Conservation (phyloP, 2,329 filamentous ascomycete species). For the Orbilia javanica region DNA sequence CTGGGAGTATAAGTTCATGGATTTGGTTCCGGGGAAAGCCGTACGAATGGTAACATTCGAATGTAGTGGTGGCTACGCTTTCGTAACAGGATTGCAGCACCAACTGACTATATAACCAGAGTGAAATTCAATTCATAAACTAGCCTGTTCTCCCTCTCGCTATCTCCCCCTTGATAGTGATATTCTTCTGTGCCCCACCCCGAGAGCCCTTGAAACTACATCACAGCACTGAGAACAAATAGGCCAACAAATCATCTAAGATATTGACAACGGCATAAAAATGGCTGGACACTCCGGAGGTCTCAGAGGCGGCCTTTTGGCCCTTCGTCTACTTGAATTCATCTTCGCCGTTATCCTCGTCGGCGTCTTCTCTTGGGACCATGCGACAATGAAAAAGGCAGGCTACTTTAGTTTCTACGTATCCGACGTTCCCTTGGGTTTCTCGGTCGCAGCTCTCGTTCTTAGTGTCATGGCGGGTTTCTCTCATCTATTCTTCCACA, state of each 20-base stretch:
- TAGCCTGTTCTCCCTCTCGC: background rate
- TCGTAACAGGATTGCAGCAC: background rate
- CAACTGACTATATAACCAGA: background rate
- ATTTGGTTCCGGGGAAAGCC: background rate
- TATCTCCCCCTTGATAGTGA: background rate
- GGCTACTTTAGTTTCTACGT: constrained; percentile 11
- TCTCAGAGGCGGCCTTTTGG: constrained; percentile 36
- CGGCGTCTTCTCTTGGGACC: constrained; percentile 59
- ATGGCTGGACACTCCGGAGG: constrained; percentile 14
- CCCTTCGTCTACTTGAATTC: constrained; percentile 59
- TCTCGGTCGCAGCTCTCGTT: constrained; percentile 55
- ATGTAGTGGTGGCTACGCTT: background rate
- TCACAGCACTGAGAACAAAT: too few species aligned
- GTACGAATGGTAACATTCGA: background rate
- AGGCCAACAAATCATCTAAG: background rate
- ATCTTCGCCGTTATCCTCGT: constrained; percentile 60
- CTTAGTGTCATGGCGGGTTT: constrained; percentile 12
- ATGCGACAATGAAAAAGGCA: constrained; percentile 55
- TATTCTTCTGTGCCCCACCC: background rate
- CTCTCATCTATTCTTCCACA: background rate
- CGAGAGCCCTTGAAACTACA: background rate
- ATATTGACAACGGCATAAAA: background rate
- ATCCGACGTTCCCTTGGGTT: constrained; percentile 48
- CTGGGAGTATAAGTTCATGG: too few species aligned
- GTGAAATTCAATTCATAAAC: background rate